phyloP scores from a whole-genome alignment of 2,329 filamentous ascomycete species.

The Fusarium bulbicola region DNA sequence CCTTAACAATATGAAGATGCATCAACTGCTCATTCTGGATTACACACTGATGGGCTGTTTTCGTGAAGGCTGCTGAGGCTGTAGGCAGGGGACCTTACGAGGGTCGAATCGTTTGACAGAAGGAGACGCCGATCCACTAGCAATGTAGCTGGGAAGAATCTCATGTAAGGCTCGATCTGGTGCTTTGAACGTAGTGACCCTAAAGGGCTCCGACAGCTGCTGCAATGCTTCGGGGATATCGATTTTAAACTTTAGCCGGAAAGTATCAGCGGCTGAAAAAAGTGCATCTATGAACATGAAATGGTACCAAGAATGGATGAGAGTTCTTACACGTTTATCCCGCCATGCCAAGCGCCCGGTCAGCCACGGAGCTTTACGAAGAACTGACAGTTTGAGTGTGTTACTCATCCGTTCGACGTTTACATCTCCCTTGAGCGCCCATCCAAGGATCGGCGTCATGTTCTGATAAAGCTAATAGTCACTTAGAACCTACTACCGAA shows the following conservation, averaged over 20 bases:
- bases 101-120: neutral
- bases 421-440: neutral
- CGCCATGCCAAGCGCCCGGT: neutral
- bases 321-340: neutral
- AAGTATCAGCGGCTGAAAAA: neutral
- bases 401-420: neutral
- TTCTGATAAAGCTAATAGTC: neutral
- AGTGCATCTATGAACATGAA: neutral
- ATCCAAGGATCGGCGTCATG: neutral
- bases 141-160: neutral
- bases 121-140: accelerated
- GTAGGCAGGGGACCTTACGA: neutral
- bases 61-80: neutral
- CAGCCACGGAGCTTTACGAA: neutral
- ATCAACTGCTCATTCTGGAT: neutral
- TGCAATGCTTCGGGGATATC: neutral
- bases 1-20: neutral
- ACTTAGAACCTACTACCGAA: neutral
- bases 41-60: neutral
- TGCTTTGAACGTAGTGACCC: neutral
- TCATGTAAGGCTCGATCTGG: neutral
- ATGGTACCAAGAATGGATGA: neutral
- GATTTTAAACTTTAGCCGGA: neutral
- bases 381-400: neutral
- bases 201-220: accelerated